Base-by-base conservation (phyloP, 1,284 basidiomycete genomes). In the Cerioporus squamosus region DNA sequence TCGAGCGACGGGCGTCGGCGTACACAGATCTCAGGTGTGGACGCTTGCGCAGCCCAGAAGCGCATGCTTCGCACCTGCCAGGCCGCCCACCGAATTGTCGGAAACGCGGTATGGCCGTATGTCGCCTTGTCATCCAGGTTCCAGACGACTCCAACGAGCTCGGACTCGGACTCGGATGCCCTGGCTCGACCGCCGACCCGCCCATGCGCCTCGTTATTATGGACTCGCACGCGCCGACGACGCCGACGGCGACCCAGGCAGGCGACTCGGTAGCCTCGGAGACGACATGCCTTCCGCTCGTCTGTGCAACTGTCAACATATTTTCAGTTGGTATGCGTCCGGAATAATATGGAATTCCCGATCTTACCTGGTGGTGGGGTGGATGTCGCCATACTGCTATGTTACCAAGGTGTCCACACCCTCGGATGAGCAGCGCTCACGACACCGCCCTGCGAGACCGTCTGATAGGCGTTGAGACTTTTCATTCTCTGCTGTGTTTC, bases 21-120 rank as follows among this genome's bases (percentile, higher is more conserved):
- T 17, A 29, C 45, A 36, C 29, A 47, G 45, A 47, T 47, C 45
- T 47, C 45, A 33, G 29, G 29, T 47, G 18, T 18, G n/a, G 5
- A 24, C 14, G 14, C 33, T 36, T 36, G 33, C 33, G 33, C 44
- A 26, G 23, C 20, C 17, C n/a, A 31, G 45, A 33, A 22, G 20
- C 29, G 10, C n/a, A 17, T 33, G 17, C n/a, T 22, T 24, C 24
- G 23, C 23, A n/a, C 3, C 8, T 47, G 29, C 29, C 29, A 47
- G 12, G 26, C 15, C 26, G 20, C 38, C 10, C 12, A 15, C 51
- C 48, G 44, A 54, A 18, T 59, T 36, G 33, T 36, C 61, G 61
- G 61, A 63, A 52, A 46, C 49, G 58, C 57, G 57, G 29, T 49
- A 26, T 49, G 33, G 49, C 47, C 57, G 57, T 59, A 47, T 22